phyloP scores from a whole-genome alignment of 805 yeast genomes.

The Diddensiella transvaalensis region DNA sequence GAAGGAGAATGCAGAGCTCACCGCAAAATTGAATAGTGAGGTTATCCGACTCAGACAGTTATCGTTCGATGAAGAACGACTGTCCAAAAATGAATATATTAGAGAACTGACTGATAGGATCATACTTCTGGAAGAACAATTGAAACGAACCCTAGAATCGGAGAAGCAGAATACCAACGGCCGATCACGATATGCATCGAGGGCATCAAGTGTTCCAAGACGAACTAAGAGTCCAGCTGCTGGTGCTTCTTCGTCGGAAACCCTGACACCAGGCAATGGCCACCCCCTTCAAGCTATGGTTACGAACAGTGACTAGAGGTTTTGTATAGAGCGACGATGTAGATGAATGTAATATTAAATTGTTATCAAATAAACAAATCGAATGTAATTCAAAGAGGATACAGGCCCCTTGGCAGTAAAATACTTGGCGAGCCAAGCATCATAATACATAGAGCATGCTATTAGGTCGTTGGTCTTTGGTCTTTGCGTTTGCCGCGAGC shows the following conservation, averaged over 20 bases:
- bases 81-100: slow-evolving; percentile 28
- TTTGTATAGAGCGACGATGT: background rate
- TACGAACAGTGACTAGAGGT: background rate
- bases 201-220: slow-evolving; percentile 27
- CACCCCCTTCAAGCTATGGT: background rate
- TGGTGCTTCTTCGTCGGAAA: background rate
- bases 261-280: background rate
- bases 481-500: too few species aligned
- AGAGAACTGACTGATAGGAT: slow-evolving; percentile 27
- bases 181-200: slow-evolving; percentile 24
- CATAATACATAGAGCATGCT: too few species aligned
- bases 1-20: slow-evolving; percentile 22
- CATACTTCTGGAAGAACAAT: slow-evolving; percentile 31
- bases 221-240: slow-evolving; percentile 17
- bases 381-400: too few species aligned
- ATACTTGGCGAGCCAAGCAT: too few species aligned
- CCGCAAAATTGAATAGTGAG: slow-evolving; percentile 27
- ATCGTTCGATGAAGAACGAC: slow-evolving; percentile 31
- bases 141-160: slow-evolving; percentile 23
- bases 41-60: slow-evolving; percentile 25
- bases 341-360: background rate
- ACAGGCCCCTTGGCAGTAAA: too few species aligned
- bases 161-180: slow-evolving; percentile 18
- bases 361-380: too few species aligned
- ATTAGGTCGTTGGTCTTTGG: too few species aligned